These are phyloP conservation scores for Aethionema arabicum DNA, from an alignment of 345 rosid species.

Conservation along the genomic window DNA sequence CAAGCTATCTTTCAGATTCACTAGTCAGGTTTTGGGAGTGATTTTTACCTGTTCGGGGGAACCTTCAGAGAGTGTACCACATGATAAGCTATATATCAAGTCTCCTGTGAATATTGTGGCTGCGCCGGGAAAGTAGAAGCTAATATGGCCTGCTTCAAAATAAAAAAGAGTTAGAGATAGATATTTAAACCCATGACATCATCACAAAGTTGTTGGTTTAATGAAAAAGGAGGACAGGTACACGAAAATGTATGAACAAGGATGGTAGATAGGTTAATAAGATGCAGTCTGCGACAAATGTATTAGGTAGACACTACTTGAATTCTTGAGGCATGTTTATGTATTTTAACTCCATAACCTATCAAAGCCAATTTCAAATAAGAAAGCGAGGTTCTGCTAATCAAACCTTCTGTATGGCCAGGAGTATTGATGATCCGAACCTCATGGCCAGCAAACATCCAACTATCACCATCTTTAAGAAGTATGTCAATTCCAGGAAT, in stretches of 20 bases:
- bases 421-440: slow-evolving; percentile 85
- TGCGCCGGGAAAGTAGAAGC: slow-evolving; percentile 92
- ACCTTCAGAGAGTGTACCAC: slow-evolving; percentile 96
- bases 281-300: background rate
- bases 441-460: slow-evolving; percentile 99
- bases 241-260: slow-evolving; percentile 1
- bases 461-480: slow-evolving; percentile 81
- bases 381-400: background rate
- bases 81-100: slow-evolving; percentile 89
- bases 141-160: slow-evolving; percentile 73
- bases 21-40: background rate
- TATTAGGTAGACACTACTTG: background rate
- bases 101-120: slow-evolving; percentile 90
- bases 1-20: background rate
- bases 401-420: slow-evolving; percentile 88
- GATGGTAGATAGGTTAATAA: slow-evolving; percentile 11
- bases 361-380: background rate
- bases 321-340: background rate
- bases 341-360: background rate
- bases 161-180: slow-evolving; percentile 14
- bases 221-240: background rate
- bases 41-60: slow-evolving; percentile 74
- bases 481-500: slow-evolving; percentile 92
- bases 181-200: background rate
- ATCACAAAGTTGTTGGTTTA: background rate